A percentile compares a stretch with the other conserved stretches of the same genome.
Evolutionary conservation across 345 rosid species (phyloP).

Genomic region (Lepidium sativum): DNA sequence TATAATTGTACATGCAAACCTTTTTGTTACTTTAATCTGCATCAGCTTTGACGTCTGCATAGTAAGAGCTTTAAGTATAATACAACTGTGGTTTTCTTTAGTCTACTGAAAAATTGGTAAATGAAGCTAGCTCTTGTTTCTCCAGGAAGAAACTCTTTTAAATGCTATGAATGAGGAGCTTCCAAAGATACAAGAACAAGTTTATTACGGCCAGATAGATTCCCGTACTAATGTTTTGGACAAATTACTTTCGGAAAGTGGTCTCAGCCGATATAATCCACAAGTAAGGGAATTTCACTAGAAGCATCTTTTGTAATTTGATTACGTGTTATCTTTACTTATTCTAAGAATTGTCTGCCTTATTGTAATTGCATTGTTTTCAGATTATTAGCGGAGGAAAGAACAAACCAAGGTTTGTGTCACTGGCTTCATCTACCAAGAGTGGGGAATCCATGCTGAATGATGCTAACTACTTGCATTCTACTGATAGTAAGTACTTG

Average conservation of each 20-base stretch:
- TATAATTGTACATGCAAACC: background rate
- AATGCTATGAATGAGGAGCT: slow-evolving; percentile 96
- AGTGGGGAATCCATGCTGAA: slow-evolving; percentile 52
- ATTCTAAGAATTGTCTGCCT: slow-evolving; percentile 6
- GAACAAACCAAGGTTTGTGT: slow-evolving; percentile 54
- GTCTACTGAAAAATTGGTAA: background rate
- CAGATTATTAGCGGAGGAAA: slow-evolving; percentile 67
- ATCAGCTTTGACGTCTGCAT: slow-evolving; percentile 9
- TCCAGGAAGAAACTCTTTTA: slow-evolving; percentile 70
- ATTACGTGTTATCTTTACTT: no score
- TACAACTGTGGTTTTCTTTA: background rate
- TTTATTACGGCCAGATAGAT: slow-evolving; percentile 83
- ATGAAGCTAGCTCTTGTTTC: slow-evolving; percentile 21
- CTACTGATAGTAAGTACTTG: slow-evolving; percentile 63
- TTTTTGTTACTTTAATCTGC: background rate
- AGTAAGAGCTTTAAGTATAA: slow-evolving; percentile 1
- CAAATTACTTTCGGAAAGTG: slow-evolving; percentile 75
- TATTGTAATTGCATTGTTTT: slow-evolving; percentile 21
- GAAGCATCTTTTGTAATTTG: slow-evolving; percentile 6
- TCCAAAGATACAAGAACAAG: slow-evolving; percentile 91
- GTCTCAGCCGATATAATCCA: slow-evolving; percentile 89
- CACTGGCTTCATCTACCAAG: slow-evolving; percentile 53
- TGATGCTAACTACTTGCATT: slow-evolving; percentile 76
- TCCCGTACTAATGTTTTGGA: slow-evolving; percentile 82
- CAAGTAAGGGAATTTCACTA: slow-evolving; percentile 40